Conservation (phyloP, 768 basidiomycete species). For the Albatrellus ellisii region DNA sequence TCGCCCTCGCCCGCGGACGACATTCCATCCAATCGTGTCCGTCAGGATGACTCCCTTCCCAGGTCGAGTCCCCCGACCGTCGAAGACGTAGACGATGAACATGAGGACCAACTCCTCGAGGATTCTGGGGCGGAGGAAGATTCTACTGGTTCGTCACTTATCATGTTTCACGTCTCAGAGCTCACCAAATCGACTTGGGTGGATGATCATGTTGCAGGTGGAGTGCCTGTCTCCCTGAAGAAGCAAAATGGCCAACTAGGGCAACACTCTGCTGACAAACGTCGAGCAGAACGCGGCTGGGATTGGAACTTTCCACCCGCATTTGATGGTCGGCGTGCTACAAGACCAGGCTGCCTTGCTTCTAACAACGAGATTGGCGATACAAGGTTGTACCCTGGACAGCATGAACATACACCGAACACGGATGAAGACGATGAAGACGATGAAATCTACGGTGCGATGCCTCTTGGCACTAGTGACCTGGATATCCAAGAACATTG, state of each 20-base stretch:
- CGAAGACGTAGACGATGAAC: background rate
- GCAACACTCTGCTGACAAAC: no score
- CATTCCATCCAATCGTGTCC: background rate
- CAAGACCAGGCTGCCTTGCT: background rate
- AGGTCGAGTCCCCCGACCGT: background rate
- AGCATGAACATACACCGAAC: no score
- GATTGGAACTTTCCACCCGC: background rate
- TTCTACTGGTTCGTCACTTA: no score
- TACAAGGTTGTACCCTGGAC: no score
- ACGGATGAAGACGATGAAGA: constrained; percentile 10
- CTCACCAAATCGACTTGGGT: no score
- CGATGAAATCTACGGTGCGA: background rate
- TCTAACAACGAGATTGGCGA: background rate
- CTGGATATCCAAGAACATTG: constrained; percentile 10
- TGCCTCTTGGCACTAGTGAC: constrained; percentile 13
- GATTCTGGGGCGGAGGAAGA: no score
- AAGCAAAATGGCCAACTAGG: no score
- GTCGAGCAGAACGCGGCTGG: background rate
- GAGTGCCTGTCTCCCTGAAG: no score
- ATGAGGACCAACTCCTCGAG: no score
- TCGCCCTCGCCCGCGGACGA: background rate
- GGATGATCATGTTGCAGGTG: no score
- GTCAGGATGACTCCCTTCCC: background rate
- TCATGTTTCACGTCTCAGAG: no score
- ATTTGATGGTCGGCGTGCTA: background rate